Base-by-base conservation (phyloP, 2,329 filamentous ascomycete genomes). In the Diplodia sapinea region DNA sequence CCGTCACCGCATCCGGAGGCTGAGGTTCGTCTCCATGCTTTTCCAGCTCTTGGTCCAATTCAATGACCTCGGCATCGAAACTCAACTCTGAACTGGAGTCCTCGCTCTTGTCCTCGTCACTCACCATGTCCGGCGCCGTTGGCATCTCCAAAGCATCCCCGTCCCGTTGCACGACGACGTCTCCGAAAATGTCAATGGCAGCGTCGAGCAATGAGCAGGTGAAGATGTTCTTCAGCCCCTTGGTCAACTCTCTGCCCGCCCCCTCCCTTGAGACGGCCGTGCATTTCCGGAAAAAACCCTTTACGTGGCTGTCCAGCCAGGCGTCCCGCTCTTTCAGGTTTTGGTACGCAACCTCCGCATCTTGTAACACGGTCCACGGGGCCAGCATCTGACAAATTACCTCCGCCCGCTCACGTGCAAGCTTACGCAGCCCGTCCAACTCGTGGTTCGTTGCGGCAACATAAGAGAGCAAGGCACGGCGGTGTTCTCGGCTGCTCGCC, bases 391-490 rank as follows among this genome's bases (percentile, higher is more conserved):
- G 33, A 17, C 68, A 67, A 15, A 62, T 43, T 0, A 63, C 43
- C 59, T 70, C 50, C 6, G 71, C 68, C 17, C 67, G 52, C 8
- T 71, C 20, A 43, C 31, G 67, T 13, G 71, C 70, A 23, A 71
- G 67, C 43, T 64, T 54, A 31, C 70, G 33, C 47, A 73, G 67
- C 17, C 68, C 70, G 36, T 40, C 9, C n/a, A 73, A 50, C 4
- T 56, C 33, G 51, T 72, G 70, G 12, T 7, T 67, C 2, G 57
- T 68, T 8, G 71, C 72, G 38, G 62, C 49, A 3, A 52, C 43
- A 49, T 73, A 73, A 43, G 69, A 56, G 36, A 65, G 52, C 9
- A 72, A 11, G 36, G 71, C 70, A 69, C 68, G 69, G 55, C 65
- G 71, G 63, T 70, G 71, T 55, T 73, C 70, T 49, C 68, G 40